Evolutionary conservation across 2,329 filamentous ascomycete genomes (phyloP).

Genomic region (Ceratocystiopsis sp.): DNA sequence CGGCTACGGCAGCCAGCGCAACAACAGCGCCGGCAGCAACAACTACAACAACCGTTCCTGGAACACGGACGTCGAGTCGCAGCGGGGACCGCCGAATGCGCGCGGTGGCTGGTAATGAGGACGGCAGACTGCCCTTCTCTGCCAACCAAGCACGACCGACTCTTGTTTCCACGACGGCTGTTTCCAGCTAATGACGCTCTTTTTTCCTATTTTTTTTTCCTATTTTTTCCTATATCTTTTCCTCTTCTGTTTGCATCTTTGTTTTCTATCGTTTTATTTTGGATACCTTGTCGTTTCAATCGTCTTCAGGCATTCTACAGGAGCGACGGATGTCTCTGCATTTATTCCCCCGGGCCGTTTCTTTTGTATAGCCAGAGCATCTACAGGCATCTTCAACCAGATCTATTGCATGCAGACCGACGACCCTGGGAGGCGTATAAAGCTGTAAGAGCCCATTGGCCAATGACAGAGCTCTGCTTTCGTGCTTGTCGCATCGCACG

Average conservation of each 20-base stretch:
- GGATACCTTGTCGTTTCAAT: background rate
- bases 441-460: background rate
- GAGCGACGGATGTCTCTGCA: too few relatives aligned
- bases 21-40: slow-evolving; percentile 1
- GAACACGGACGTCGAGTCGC: slow-evolving; percentile 10
- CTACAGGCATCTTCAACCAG: background rate
- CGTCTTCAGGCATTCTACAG: background rate
- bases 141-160: background rate
- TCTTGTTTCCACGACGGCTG: too few relatives aligned
- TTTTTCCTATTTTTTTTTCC: too few relatives aligned
- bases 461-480: background rate
- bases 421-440: too few relatives aligned
- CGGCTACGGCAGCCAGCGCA: slow-evolving; percentile 1
- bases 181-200: too few relatives aligned
- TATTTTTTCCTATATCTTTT: background rate
- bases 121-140: background rate
- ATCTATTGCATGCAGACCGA: too few relatives aligned
- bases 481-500: background rate
- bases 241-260: background rate
- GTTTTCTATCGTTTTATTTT: background rate
- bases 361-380: slow-evolving; percentile 1
- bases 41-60: slow-evolving; percentile 3
- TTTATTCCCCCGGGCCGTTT: background rate
- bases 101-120: too few relatives aligned
- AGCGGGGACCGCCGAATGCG: slow-evolving; percentile 3